Base-by-base conservation (phyloP, 176 grass and related monocot species). In the Tillandsia fasciculata region DNA sequence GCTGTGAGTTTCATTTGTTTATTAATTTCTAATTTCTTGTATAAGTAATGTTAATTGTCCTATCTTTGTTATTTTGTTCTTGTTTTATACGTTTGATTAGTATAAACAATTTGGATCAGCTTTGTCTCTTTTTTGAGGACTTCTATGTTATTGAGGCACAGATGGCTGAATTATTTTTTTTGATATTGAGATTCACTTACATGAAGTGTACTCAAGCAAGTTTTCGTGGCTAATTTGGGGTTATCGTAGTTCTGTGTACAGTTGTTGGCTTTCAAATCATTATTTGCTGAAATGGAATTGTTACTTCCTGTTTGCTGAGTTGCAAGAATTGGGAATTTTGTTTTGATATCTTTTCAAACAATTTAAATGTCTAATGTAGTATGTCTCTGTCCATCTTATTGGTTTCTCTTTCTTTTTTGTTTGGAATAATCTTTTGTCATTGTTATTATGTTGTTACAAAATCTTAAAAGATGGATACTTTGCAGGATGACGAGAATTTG, bases 401-500 rank as follows among this genome's bases (percentile, higher is more conserved):
- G 14, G 20, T 59, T 59, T 22, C 20, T 17, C 4, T 71, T 67
- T 49, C 9, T 33, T 7, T 67, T 48, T 48, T 67, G 13, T 12
- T 67, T 67, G 7, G 9, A 13, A n/a, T 15, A 42, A n/a, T 48
- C n/a, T 22, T 59, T 1, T 59, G 20, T 17, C 54, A 17, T 59
- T 14, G 14, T 59, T 17, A 14, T 17, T 59, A 8, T 59, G 54
- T 59, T 59, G n/a, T 59, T 59, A 66, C 52, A 3, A 47, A 13
- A 57, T 58, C 67, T 70, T 20, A 72, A 5, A 10, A 23, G 10
- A 23, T 54, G 20, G 33, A 65, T 53, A 52, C 70, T 80, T 78
- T 72, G 51, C 74, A 97, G 93, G 89, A 97, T 78, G 93, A 97
- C n/a, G 93, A 97, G 77, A 72, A 79, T 74, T 76, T 97, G 77